Evolutionary conservation across 2,329 filamentous ascomycete genomes (phyloP), one percentile per base, ranked within the genome.

Genomic region (Westerdykella aurantiaca): DNA sequence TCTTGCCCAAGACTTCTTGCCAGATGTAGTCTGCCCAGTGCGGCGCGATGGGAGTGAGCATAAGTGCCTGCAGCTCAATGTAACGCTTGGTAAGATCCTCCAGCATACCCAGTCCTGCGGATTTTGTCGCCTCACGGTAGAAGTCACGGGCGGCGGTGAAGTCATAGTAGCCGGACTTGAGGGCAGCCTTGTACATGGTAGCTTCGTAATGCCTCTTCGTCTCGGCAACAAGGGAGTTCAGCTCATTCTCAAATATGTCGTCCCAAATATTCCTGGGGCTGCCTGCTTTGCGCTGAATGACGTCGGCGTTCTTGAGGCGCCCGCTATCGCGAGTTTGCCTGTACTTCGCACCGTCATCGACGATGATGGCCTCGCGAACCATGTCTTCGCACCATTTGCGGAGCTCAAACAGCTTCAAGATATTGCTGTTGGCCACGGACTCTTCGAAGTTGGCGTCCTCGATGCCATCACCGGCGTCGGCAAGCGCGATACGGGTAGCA

Each of bases 391-490:
- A 90, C 91, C 91, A 97, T 67, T 95, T 87, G 63, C 88, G 83
- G 42, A 94, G 75, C 61, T 80, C 84, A 60, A 82, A 90, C 41
- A 97, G 79, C 60, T 89, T 83, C 50, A 97, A 76, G 58, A 96
- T 94, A 62, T 83, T 90, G 65, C 84, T 87, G 70, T 97, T 93
- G 34, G 93, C 93, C 33, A 96, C 89, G 43, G 85, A 81, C 72
- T 98, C 93, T 61, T 96, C 93, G 53, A 98, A 95, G 75, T 98
- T 98, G 58, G 91, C 90, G 68, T 98, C 93, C 51, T 88, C 85
- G 49, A 96, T 89, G 51, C 86, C 88, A 61, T 98, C 93, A 57
- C 93, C 93, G 11, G 89, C 89, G 68, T 98, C 93, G 14, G 91
- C 91, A 50, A 98, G 82, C 3, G 90, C 89, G 58, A 97, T 86